phyloP scores from a whole-genome alignment of 108 stramenopile species.

The Chaetoceros tenuissimus region DNA sequence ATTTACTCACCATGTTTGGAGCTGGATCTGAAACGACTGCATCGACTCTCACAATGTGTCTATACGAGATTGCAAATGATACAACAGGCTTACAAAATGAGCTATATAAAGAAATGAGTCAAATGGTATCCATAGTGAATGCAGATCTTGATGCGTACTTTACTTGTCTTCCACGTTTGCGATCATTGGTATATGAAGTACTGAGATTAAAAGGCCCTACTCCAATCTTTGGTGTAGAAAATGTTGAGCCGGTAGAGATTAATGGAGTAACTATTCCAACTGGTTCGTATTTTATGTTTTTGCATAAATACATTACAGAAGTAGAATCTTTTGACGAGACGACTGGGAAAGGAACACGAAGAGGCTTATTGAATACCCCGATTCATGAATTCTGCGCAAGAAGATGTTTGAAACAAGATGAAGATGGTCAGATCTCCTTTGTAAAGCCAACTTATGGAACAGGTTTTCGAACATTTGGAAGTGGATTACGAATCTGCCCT shows the following conservation, averaged over 20 bases:
- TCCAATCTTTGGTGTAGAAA: neutral
- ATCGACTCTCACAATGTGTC: neutral
- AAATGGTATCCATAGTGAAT: neutral
- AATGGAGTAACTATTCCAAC: neutral
- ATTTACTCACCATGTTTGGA: constrained; percentile 7
- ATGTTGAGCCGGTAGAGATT: neutral
- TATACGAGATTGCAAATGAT: constrained; percentile 12
- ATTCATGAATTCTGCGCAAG: constrained; percentile 8
- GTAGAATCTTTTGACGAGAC: neutral
- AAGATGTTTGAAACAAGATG: constrained; percentile 2
- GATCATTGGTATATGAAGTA: constrained; percentile 9
- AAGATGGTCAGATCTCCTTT: neutral
- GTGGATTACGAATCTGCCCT: neutral
- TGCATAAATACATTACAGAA: neutral
- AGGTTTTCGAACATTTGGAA: neutral
- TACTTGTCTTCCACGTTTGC: constrained; percentile 3
- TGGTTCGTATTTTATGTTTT: neutral
- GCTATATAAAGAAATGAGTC: neutral
- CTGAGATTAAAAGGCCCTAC: constrained; percentile 5
- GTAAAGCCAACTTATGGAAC: neutral
- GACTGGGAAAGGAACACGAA: neutral
- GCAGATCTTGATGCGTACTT: constrained; percentile 2
- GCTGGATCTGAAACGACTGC: constrained; percentile 16
- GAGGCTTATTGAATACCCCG: neutral
- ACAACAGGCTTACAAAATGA: constrained; percentile 1